These are phyloP conservation scores for Ogataea zsoltii DNA, from an alignment of 805 yeast species.

Conservation along the genomic window DNA sequence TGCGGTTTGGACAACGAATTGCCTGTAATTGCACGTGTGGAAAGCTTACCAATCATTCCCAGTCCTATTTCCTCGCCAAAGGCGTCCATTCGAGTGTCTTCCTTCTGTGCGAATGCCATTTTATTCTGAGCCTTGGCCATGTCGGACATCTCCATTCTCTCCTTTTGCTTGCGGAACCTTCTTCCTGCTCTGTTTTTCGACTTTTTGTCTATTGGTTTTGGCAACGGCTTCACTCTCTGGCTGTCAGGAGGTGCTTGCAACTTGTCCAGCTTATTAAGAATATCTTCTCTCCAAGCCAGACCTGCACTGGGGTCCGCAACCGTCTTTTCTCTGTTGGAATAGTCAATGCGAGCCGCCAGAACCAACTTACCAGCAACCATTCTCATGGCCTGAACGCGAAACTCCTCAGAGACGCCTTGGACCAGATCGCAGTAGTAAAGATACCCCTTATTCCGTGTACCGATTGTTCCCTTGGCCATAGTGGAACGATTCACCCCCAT, in stretches of 20 bases:
- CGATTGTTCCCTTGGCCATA: slow-evolving; percentile 43
- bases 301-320: slow-evolving; percentile 47
- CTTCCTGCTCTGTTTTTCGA: slow-evolving; percentile 88
- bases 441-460: slow-evolving; percentile 67
- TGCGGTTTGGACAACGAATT: slow-evolving; percentile 8
- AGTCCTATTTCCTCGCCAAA: slow-evolving; percentile 83
- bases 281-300: slow-evolving; percentile 55
- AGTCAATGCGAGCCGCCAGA: slow-evolving; percentile 81
- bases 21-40: slow-evolving; percentile 21
- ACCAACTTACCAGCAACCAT: slow-evolving; percentile 77
- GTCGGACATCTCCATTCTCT: slow-evolving; percentile 79
- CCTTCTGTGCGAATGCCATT: slow-evolving; percentile 78
- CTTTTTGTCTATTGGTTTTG: slow-evolving; percentile 71
- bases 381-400: slow-evolving; percentile 69
- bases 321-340: slow-evolving; percentile 37
- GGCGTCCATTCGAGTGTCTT: slow-evolving; percentile 58
- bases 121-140: slow-evolving; percentile 80
- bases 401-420: slow-evolving; percentile 56
- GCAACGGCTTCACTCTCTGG: slow-evolving; percentile 64
- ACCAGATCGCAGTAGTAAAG: slow-evolving; percentile 61
- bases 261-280: slow-evolving; percentile 65
- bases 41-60: slow-evolving; percentile 59
- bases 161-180: slow-evolving; percentile 75
- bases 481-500: slow-evolving; percentile 58
- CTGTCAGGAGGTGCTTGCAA: slow-evolving; percentile 76